phyloP scores from a whole-genome alignment of 2,329 filamentous ascomycete genomes.

The Cladosporium austrohemisphaericum region DNA sequence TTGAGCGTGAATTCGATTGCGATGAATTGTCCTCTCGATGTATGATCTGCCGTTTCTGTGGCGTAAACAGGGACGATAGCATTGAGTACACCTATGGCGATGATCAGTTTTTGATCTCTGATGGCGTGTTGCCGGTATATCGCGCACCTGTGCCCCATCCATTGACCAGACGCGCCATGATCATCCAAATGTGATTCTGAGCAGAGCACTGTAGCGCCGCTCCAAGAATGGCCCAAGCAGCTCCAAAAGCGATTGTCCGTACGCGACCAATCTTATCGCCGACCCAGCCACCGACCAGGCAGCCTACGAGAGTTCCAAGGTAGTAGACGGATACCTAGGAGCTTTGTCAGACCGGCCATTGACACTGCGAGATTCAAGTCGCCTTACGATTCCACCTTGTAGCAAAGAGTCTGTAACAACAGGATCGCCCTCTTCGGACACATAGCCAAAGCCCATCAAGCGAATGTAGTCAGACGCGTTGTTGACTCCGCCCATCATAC shows the following conservation, averaged over 20 bases:
- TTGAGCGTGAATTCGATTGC: conserved; percentile 71
- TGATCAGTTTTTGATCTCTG: too few relatives aligned
- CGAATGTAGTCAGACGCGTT: conserved; percentile 61
- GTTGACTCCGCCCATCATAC: conserved; percentile 61
- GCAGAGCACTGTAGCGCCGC: conserved; percentile 63
- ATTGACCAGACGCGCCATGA: conserved; percentile 27
- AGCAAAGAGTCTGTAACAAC: conserved; percentile 58
- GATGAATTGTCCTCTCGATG: conserved; percentile 54
- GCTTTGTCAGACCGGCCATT: background rate
- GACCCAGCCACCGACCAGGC: conserved; percentile 59
- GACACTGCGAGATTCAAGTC: background rate
- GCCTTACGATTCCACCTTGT: conserved; percentile 56
- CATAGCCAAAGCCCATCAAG: conserved; percentile 62
- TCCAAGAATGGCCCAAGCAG: conserved; percentile 45
- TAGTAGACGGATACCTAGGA: conserved; percentile 51
- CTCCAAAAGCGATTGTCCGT: conserved; percentile 59
- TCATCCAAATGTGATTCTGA: conserved; percentile 65
- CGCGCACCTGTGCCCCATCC: conserved; percentile 62
- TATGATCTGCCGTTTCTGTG: conserved; percentile 66
- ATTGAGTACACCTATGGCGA: conserved; percentile 47
- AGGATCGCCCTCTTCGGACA: conserved; percentile 41
- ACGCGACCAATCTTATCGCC: conserved; percentile 62
- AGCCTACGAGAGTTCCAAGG: conserved; percentile 61
- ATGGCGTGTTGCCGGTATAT: too few relatives aligned
- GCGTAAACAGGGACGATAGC: conserved; percentile 69